Percentiles rank a stretch among this genome's conserved stretches.
Conservation (phyloP, 495 filamentous ascomycete species). For the Beverwykella pulmonaria region DNA sequence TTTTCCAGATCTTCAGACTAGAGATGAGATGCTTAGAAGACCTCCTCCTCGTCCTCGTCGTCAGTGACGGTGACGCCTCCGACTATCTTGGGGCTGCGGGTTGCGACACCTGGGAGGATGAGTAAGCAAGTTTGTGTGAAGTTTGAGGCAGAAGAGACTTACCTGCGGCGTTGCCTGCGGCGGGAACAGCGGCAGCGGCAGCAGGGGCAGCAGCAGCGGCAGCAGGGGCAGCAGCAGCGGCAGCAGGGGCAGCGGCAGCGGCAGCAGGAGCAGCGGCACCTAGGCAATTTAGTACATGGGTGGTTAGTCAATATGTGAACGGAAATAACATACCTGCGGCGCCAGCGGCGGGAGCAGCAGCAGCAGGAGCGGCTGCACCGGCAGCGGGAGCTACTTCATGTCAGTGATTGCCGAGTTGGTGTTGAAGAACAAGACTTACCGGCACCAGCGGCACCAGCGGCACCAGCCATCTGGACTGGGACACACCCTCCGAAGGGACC, state of each 20-base stretch:
- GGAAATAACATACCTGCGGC: background rate
- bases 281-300: background rate
- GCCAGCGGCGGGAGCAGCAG: slow-evolving; percentile 9
- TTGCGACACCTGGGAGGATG: background rate
- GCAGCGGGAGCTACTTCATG: slow-evolving; percentile 16
- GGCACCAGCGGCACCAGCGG: slow-evolving; percentile 14
- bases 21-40: background rate
- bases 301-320: background rate
- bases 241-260: background rate
- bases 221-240: slow-evolving; percentile 2
- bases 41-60: slow-evolving; percentile 29
- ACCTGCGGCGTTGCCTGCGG: slow-evolving; percentile 5
- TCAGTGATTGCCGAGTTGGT: too few species aligned
- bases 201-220: slow-evolving; percentile 5
- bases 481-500: slow-evolving; percentile 59
- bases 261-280: slow-evolving; percentile 3
- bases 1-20: slow-evolving; percentile 4
- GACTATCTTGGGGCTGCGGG: background rate
- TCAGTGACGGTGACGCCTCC: slow-evolving; percentile 14
- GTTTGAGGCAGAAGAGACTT: background rate
- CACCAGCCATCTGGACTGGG: slow-evolving; percentile 53
- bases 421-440: too few species aligned
- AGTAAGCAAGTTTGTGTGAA: background rate
- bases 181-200: background rate
- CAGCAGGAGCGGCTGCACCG: slow-evolving; percentile 12